A percentile compares a stretch with the other conserved stretches of the same genome.
These are phyloP conservation scores for Aspergillus amoenus DNA, from an alignment of 2,329 filamentous ascomycete genomes.

Conservation along the genomic window DNA sequence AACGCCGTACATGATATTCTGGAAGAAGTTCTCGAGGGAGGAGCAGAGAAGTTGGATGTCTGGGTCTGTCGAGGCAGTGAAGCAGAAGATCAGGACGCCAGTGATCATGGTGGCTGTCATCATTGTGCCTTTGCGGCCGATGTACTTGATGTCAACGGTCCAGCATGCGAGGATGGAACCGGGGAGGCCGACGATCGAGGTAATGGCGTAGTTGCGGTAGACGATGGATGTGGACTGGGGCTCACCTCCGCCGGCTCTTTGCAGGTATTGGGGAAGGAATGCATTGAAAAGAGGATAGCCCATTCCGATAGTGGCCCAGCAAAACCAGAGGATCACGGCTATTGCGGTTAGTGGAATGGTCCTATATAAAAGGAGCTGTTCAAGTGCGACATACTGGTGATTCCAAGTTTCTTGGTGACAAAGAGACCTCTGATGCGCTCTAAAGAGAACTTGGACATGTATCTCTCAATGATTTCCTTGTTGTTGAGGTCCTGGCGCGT, in stretches of 20 bases:
- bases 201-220: conserved; percentile 83
- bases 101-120: conserved; percentile 52
- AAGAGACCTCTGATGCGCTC: conserved; percentile 67
- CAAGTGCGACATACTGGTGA: conserved; percentile 45
- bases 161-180: conserved; percentile 73
- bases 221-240: conserved; percentile 39
- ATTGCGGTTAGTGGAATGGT: conserved; percentile 13
- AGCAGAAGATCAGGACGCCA: conserved; percentile 55
- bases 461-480: conserved; percentile 55
- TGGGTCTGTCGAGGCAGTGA: conserved; percentile 51
- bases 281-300: conserved; percentile 87
- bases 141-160: conserved; percentile 68
- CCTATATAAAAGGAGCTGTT: conserved; percentile 45
- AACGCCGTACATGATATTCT: conserved; percentile 58
- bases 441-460: conserved; percentile 65
- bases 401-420: conserved; percentile 46
- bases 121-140: conserved; percentile 60
- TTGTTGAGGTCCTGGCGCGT: conserved; percentile 42
- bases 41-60: conserved; percentile 52
- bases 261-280: conserved; percentile 84
- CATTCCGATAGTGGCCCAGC: conserved; percentile 81
- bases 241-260: conserved; percentile 51
- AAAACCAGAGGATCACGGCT: conserved; percentile 66
- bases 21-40: conserved; percentile 58
- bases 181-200: conserved; percentile 72